A percentile compares a stretch with the other conserved stretches of the same genome.
phyloP scores from a whole-genome alignment of 805 yeast species.

The Yarrowia osloensis region DNA sequence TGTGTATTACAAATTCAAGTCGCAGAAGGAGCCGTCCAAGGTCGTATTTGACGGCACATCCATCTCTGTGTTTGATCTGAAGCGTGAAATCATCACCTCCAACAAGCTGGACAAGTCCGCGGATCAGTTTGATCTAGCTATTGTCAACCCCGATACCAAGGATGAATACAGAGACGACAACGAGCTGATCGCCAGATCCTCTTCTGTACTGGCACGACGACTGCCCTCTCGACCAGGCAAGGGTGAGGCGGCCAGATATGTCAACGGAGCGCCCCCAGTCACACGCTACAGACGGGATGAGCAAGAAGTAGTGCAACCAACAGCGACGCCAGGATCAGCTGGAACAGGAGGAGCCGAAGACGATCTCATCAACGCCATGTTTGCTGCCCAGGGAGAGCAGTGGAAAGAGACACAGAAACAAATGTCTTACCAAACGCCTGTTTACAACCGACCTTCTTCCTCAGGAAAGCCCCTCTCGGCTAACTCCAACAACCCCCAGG shows the following conservation, averaged over 20 bases:
- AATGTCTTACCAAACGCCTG: conserved; percentile 81
- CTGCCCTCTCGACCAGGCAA: conserved; percentile 59
- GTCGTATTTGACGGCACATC: conserved; percentile 96
- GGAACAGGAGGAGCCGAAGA: conserved; percentile 56
- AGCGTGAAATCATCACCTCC: conserved; percentile 80
- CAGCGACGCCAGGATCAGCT: conserved; percentile 34
- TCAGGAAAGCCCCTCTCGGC: conserved; percentile 37
- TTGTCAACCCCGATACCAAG: conserved; percentile 69
- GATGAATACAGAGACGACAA: conserved; percentile 87
- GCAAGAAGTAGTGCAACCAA: conserved; percentile 35
- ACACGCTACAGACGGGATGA: conserved; percentile 44
- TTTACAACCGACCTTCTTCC: conserved; percentile 48
- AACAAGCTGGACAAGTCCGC: conserved; percentile 81
- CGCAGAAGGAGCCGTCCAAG: conserved; percentile 77
- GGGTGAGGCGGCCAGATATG: conserved; percentile 61
- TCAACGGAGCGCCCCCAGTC: conserved; percentile 52
- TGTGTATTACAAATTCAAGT: conserved; percentile 81
- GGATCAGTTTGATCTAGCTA: conserved; percentile 68
- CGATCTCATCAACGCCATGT: conserved; percentile 86
- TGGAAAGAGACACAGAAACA: conserved; percentile 95
- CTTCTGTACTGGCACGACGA: conserved; percentile 77
- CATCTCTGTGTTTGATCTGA: conserved; percentile 88
- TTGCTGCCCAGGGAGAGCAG: conserved; percentile 87
- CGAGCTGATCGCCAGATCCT: conserved; percentile 85
- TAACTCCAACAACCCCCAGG: conserved; percentile 41